phyloP scores from a whole-genome alignment of 768 basidiomycete species.

The Leccinum ochraceum region DNA sequence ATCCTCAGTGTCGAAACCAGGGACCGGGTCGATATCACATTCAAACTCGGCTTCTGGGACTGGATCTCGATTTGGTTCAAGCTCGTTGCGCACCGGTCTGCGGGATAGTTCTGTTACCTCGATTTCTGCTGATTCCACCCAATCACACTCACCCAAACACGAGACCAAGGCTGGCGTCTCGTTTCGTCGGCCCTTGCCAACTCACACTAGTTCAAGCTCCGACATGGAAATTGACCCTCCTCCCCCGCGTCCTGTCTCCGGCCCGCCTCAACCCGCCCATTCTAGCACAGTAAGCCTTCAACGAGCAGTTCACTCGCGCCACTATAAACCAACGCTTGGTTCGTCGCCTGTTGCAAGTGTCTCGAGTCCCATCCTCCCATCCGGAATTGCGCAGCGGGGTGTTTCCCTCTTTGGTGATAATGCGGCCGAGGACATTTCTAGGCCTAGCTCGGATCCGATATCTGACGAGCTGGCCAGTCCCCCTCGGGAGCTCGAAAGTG shows the following conservation, averaged over 20 bases:
- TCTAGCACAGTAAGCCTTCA: not conserved
- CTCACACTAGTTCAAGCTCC: conserved; percentile 7
- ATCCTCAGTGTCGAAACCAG: conserved; percentile 21
- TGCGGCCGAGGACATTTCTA: conserved; percentile 10
- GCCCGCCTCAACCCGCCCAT: conserved; percentile 16
- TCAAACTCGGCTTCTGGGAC: conserved; percentile 27
- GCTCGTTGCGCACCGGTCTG: conserved; percentile 24
- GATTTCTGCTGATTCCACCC: conserved; percentile 25
- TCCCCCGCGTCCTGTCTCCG: conserved; percentile 22
- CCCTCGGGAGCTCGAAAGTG: conserved; percentile 17
- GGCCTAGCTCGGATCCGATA: conserved; percentile 13
- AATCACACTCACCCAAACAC: conserved; percentile 14
- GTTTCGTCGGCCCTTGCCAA: conserved; percentile 10
- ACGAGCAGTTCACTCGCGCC: conserved; percentile 1
- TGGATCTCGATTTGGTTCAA: conserved; percentile 27
- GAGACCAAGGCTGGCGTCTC: conserved; percentile 5
- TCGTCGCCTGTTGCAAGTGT: conserved; percentile 20
- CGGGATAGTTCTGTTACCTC: conserved; percentile 34
- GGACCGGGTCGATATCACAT: conserved; percentile 25
- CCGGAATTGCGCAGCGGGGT: not conserved
- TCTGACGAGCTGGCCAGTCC: conserved; percentile 10
- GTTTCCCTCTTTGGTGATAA: conserved; percentile 5
- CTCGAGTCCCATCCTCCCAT: conserved; percentile 21
- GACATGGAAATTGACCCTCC: conserved; percentile 31
- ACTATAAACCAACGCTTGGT: conserved; percentile 9